A percentile compares a stretch with the other conserved stretches of the same genome.
phyloP scores from a whole-genome alignment of 306 rosid species.

The Quercus aquifolioides region DNA sequence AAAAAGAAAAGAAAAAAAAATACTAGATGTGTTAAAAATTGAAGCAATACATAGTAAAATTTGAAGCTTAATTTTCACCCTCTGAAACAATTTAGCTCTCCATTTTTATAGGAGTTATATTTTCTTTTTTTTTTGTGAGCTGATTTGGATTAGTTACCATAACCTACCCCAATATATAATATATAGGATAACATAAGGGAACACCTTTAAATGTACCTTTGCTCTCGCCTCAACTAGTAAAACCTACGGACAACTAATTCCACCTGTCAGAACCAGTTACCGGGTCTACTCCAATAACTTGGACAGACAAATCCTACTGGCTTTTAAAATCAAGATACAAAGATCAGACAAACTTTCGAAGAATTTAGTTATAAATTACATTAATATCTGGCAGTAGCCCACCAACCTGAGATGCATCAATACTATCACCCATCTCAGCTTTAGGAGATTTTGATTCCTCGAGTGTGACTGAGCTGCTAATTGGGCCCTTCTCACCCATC shows the following conservation, averaged over 20 bases:
- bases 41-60: background rate
- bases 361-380: background rate
- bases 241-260: too few species aligned
- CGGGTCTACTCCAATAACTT: background rate
- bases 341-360: background rate
- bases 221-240: too few species aligned
- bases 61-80: background rate
- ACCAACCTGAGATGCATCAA: slow-evolving; percentile 21
- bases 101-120: background rate
- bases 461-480: background rate
- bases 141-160: background rate
- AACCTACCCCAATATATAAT: background rate
- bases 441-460: slow-evolving; percentile 9
- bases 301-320: slow-evolving; percentile 9
- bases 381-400: background rate
- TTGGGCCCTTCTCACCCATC: slow-evolving; percentile 1
- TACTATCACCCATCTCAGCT: slow-evolving; percentile 1
- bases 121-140: background rate
- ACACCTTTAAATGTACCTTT: too few species aligned
- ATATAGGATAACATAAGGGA: too few species aligned
- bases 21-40: background rate
- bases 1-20: too few species aligned
- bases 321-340: background rate
- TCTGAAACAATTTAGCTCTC: background rate
- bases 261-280: too few species aligned